A percentile compares a stretch with the other conserved stretches of the same genome.
These are phyloP conservation scores for Liquidambar formosana DNA, from an alignment of 164 flowering plant species.

Conservation along the genomic window DNA sequence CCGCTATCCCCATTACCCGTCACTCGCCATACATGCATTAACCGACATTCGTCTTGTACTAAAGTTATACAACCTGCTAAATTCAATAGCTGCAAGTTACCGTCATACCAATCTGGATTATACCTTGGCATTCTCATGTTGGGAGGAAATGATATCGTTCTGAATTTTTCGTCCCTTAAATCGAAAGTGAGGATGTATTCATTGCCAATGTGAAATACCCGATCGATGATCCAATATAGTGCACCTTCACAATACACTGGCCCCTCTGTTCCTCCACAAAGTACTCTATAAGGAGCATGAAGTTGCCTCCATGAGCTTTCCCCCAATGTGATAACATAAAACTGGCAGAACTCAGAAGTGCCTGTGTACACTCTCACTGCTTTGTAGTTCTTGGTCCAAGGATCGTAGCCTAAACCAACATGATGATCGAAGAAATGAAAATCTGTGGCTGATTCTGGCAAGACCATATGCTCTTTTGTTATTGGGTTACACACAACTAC, in stretches of 20 bases:
- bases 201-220: background rate
- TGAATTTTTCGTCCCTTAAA: background rate
- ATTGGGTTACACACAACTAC: background rate
- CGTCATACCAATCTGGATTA: background rate
- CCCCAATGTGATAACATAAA: background rate
- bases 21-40: background rate
- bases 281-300: background rate
- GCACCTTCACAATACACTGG: background rate
- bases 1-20: background rate
- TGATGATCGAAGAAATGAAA: background rate
- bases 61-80: background rate
- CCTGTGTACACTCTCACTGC: background rate
- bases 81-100: background rate
- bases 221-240: background rate
- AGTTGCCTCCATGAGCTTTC: background rate
- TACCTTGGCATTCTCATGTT: background rate
- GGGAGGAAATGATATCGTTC: background rate
- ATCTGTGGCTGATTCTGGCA: background rate
- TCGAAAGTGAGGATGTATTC: background rate
- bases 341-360: background rate
- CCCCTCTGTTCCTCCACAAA: background rate
- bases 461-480: background rate
- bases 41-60: background rate
- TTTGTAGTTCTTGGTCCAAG: background rate
- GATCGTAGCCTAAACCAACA: background rate